Evolutionary conservation across 495 filamentous ascomycete genomes (phyloP).

Genomic region (Penicillium cataractarum): DNA sequence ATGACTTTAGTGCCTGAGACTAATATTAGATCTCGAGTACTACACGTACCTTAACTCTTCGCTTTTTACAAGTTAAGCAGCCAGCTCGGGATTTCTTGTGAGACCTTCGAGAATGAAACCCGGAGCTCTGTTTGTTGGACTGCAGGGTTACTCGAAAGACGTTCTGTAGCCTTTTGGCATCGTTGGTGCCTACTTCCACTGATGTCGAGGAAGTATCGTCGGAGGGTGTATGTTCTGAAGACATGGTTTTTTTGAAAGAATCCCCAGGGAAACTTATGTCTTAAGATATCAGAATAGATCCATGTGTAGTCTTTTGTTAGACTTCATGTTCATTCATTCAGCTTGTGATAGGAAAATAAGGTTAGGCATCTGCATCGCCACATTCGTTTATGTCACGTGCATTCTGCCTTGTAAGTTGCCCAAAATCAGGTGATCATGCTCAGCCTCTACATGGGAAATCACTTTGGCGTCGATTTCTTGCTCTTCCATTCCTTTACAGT

Average conservation of each 20-base stretch:
- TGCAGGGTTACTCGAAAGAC: conserved; percentile 25
- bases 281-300: not conserved
- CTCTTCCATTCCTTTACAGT: not conserved
- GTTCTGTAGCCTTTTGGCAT: conserved; percentile 19
- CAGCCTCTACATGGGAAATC: not conserved
- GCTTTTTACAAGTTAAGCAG: conserved; percentile 35
- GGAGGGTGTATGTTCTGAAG: not conserved
- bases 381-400: not conserved
- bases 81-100: conserved; percentile 40
- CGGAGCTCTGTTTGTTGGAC: not conserved
- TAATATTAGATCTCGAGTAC: not conserved
- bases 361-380: not conserved
- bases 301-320: not conserved
- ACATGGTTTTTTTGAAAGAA: not conserved
- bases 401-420: not conserved
- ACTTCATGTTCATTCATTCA: not conserved
- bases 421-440: not conserved
- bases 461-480: not conserved
- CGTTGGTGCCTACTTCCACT: not conserved
- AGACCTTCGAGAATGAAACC: conserved; percentile 24
- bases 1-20: not conserved
- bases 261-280: not conserved
- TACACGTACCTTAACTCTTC: conserved; percentile 34
- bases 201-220: not conserved
- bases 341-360: not conserved